Conservation (phyloP, 2,329 filamentous ascomycete genomes). For the Aureobasidium leucospermi region DNA sequence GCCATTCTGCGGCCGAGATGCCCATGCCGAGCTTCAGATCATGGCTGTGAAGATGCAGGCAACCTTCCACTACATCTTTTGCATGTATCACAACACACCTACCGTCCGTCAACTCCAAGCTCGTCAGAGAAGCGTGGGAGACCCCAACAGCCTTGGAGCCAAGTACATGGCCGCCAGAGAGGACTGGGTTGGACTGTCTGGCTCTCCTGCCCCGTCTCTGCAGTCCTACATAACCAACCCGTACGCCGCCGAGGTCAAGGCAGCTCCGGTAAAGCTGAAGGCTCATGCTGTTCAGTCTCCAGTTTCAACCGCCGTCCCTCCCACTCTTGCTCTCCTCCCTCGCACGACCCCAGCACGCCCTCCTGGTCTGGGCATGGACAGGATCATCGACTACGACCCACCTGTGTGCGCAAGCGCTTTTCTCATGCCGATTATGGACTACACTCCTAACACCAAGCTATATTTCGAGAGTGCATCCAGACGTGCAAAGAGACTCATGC, state of each 20-base stretch:
- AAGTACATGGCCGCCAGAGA: background rate
- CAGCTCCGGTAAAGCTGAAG: slow-evolving; percentile 17
- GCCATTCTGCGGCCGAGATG: slow-evolving; percentile 62
- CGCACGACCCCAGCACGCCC: slow-evolving; percentile 30
- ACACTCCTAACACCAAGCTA: slow-evolving; percentile 70
- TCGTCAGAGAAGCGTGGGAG: slow-evolving; percentile 26
- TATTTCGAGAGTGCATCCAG: slow-evolving; percentile 73
- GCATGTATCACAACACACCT: slow-evolving; percentile 89
- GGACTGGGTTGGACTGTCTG: slow-evolving; percentile 22
- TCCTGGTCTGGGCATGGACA: slow-evolving; percentile 31
- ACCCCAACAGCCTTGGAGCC: background rate
- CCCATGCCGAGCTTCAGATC: slow-evolving; percentile 75
- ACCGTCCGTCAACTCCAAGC: slow-evolving; percentile 50
- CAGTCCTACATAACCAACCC: slow-evolving; percentile 45
- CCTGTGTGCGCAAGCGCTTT: slow-evolving; percentile 50
- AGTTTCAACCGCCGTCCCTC: slow-evolving; percentile 29
- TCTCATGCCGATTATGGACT: slow-evolving; percentile 71
- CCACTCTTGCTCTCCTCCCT: slow-evolving; percentile 18
- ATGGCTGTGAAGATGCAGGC: slow-evolving; percentile 86
- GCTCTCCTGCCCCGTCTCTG: slow-evolving; percentile 29
- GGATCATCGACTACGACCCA: slow-evolving; percentile 30
- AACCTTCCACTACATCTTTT: slow-evolving; percentile 94
- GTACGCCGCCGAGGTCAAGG: slow-evolving; percentile 31
- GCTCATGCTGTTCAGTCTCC: slow-evolving; percentile 13
- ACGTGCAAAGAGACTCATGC: slow-evolving; percentile 68